These are phyloP conservation scores for Agrocybe praecox DNA, from an alignment of 768 basidiomycete species.

Conservation along the genomic window DNA sequence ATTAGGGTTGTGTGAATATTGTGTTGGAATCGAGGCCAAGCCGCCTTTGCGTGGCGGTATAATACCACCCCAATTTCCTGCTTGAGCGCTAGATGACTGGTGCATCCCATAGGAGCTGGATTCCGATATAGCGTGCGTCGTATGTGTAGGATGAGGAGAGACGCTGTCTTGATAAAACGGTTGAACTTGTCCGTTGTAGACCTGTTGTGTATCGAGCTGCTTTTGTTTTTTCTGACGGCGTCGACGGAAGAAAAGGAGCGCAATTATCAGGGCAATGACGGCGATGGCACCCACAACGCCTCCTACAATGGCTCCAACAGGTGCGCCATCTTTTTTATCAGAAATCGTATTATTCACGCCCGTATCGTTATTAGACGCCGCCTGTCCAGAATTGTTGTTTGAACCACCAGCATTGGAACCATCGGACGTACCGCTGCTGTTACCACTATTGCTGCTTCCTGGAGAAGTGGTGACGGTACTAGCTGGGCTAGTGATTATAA, in stretches of 20 bases:
- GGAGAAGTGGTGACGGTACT: background rate
- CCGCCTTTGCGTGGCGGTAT: background rate
- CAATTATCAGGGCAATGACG: slow-evolving; percentile 1
- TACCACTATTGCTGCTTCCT: background rate
- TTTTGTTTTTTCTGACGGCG: background rate
- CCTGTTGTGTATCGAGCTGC: background rate
- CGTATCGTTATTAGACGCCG: background rate
- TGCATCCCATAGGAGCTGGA: background rate
- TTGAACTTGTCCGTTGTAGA: background rate
- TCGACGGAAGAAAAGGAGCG: background rate
- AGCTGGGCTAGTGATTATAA: background rate
- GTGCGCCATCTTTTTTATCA: background rate
- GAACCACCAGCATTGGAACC: background rate
- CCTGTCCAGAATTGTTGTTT: background rate
- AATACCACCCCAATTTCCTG: background rate
- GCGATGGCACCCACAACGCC: background rate
- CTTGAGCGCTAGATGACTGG: background rate
- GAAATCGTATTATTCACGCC: background rate
- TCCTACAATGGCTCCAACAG: slow-evolving; percentile 1
- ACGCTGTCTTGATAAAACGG: background rate
- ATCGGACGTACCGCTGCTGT: background rate
- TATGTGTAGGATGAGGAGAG: background rate
- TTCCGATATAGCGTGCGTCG: background rate
- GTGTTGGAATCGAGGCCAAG: background rate
- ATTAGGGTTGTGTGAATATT: background rate